phyloP scores from a whole-genome alignment of 176 grass and related monocot species.

The Eleusine coracana region DNA sequence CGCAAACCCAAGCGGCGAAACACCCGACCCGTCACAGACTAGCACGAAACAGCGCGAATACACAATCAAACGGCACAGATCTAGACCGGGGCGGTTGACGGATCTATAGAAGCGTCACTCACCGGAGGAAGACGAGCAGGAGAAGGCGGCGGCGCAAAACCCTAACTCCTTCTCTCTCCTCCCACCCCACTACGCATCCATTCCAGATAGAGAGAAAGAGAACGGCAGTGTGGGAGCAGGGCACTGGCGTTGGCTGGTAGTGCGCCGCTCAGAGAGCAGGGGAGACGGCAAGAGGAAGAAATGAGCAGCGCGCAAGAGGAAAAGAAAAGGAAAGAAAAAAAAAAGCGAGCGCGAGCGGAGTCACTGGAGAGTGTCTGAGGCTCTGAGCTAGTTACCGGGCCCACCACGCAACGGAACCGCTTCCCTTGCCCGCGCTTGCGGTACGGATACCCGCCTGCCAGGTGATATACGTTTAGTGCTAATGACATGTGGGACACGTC shows the following conservation, averaged over 20 bases:
- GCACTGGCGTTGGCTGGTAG: conserved; percentile 24
- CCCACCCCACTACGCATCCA: conserved; percentile 45
- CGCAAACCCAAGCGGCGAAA: background rate
- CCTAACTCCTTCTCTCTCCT: conserved; percentile 39
- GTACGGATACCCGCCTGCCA: background rate
- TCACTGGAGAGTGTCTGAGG: background rate
- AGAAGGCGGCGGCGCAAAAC: conserved; percentile 39
- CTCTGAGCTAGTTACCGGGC: conserved; percentile 15
- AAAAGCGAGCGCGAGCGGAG: background rate
- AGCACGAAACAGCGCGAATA: background rate
- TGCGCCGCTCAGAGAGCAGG: background rate
- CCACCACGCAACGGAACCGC: conserved; percentile 37
- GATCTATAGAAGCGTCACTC: conserved; percentile 40
- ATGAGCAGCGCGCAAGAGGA: background rate
- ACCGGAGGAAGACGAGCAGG: conserved; percentile 14
- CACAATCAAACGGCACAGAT: conserved; percentile 28
- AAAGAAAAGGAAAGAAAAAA: background rate
- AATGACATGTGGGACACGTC: background rate
- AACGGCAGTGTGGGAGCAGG: background rate
- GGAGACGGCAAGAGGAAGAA: conserved; percentile 33
- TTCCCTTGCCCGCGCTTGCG: background rate
- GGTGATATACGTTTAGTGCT: background rate
- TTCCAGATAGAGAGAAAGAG: conserved; percentile 20
- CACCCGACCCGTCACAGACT: background rate
- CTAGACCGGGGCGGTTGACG: conserved; percentile 32